Conservation (phyloP, 805 yeast genomes). For the Teunomyces panamensis region DNA sequence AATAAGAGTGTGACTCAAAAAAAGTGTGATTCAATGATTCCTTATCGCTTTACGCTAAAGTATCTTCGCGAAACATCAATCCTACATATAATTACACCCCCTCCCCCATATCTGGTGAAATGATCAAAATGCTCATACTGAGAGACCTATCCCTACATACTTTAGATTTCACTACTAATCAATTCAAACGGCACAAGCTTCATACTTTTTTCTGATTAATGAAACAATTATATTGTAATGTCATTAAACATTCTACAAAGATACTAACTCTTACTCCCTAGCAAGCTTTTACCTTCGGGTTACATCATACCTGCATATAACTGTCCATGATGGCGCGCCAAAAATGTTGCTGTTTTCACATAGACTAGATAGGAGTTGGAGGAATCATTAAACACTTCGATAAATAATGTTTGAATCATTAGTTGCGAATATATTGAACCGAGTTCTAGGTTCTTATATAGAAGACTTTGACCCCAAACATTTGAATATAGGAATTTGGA, state of each 20-base stretch:
- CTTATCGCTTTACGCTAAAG: not conserved
- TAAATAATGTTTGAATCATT: conserved; percentile 64
- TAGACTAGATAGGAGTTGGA: not conserved
- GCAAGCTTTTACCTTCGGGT: not conserved
- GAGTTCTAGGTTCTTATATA: conserved; percentile 70
- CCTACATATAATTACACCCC: not conserved
- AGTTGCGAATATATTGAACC: conserved; percentile 59
- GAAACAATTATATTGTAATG: too few relatives aligned
- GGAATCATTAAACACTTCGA: not conserved
- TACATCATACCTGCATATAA: not conserved
- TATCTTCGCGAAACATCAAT: not conserved
- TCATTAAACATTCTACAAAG: too few relatives aligned
- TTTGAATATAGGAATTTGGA: conserved; percentile 93
- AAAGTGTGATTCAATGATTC: not conserved
- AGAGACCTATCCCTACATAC: too few relatives aligned
- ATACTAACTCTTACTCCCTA: too few relatives aligned
- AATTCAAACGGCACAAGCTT: too few relatives aligned
- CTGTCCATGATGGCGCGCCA: not conserved
- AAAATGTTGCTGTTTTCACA: not conserved
- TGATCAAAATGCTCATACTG: too few relatives aligned
- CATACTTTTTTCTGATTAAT: too few relatives aligned
- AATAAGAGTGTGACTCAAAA: not conserved
- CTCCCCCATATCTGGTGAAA: too few relatives aligned
- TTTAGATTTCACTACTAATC: too few relatives aligned
- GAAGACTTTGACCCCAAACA: conserved; percentile 96